phyloP scores from a whole-genome alignment of 2,329 filamentous ascomycete species.

The Aspergillus texensis region DNA sequence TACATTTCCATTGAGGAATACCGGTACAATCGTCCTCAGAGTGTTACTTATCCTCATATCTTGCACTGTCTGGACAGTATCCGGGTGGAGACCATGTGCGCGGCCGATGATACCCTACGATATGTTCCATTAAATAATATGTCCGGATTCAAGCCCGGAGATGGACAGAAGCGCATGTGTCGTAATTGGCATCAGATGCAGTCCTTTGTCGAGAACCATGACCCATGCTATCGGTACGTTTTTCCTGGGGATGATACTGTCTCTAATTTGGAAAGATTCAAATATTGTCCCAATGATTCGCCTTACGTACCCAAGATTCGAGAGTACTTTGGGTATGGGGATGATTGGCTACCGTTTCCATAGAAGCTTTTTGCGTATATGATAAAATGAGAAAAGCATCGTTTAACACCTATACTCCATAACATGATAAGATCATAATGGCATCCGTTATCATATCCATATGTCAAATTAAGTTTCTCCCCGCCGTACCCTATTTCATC shows the following conservation, averaged over 20 bases:
- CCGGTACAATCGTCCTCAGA: neutral
- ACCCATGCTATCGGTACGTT: neutral
- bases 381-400: too few species aligned
- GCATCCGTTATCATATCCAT: too few species aligned
- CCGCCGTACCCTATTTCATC: neutral
- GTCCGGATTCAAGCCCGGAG: neutral
- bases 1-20: neutral
- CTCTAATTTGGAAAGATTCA: neutral
- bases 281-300: neutral
- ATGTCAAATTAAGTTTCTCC: too few species aligned
- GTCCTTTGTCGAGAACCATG: neutral
- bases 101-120: neutral
- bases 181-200: neutral
- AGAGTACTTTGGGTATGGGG: neutral
- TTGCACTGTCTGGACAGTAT: neutral
- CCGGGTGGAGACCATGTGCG: neutral
- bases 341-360: neutral
- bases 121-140: neutral
- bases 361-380: neutral
- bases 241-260: neutral
- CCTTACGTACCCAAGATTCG: neutral
- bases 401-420: too few species aligned
- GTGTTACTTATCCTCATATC: neutral
- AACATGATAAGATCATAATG: too few species aligned
- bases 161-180: neutral